phyloP scores from a whole-genome alignment of 23 red algal species.

The Gracilaria domingensis region DNA sequence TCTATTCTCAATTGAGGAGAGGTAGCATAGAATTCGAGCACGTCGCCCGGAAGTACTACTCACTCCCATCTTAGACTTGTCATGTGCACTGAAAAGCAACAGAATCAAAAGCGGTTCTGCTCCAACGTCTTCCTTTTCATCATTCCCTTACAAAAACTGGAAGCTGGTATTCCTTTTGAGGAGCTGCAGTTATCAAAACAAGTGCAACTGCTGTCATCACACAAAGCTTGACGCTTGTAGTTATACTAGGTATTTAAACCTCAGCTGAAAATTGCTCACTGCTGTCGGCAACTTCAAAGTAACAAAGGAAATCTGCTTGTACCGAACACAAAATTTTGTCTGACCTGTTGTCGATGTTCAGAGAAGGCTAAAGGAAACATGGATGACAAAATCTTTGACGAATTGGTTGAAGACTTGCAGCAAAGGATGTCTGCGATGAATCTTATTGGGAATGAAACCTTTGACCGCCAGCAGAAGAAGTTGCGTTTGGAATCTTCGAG shows the following conservation, averaged over 20 bases:
- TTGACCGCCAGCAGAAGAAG: background rate
- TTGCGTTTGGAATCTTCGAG: background rate
- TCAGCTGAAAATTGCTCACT: background rate
- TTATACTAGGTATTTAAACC: background rate
- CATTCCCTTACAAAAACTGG: background rate
- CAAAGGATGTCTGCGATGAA: background rate
- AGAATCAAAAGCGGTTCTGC: no score
- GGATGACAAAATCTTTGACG: background rate
- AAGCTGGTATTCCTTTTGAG: background rate
- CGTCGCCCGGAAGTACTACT: background rate
- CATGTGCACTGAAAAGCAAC: background rate
- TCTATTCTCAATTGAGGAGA: no score
- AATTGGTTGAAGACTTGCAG: background rate
- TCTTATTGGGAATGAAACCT: background rate
- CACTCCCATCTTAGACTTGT: background rate
- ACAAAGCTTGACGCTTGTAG: background rate
- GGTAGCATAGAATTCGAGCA: background rate
- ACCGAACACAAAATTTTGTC: background rate
- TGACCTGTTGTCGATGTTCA: background rate
- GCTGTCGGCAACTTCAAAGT: background rate
- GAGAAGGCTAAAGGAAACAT: background rate
- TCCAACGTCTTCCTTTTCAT: background rate
- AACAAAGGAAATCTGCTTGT: background rate
- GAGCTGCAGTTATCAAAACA: background rate
- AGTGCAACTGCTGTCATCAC: background rate